Percentiles rank a stretch among this genome's conserved stretches.
Conservation (phyloP, 2,329 filamentous ascomycete species). For the Gnomoniopsis smithogilvyi region DNA sequence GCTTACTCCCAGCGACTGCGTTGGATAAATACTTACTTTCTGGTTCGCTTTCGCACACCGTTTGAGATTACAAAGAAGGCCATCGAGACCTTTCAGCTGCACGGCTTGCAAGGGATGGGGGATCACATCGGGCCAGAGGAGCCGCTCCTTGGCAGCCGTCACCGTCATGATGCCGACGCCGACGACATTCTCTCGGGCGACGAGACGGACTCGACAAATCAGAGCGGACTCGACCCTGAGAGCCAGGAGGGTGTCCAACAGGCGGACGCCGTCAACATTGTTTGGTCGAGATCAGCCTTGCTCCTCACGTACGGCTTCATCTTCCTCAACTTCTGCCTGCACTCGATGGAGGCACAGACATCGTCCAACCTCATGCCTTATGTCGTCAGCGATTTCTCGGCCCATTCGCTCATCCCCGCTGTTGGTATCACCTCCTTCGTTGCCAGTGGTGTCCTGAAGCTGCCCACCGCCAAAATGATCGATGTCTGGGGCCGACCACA, state of each 20-base stretch:
- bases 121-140: background rate
- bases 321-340: slow-evolving; percentile 8
- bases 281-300: slow-evolving; percentile 38
- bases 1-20: background rate
- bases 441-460: slow-evolving; percentile 57
- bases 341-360: slow-evolving; percentile 10
- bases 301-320: slow-evolving; percentile 34
- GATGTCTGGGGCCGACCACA: slow-evolving; percentile 58
- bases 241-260: slow-evolving; percentile 44
- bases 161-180: background rate
- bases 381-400: slow-evolving; percentile 46
- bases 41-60: background rate
- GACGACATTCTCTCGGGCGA: background rate
- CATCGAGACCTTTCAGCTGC: background rate
- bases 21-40: background rate
- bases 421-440: slow-evolving; percentile 53
- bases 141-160: background rate
- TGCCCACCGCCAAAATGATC: slow-evolving; percentile 57
- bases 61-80: background rate
- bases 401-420: slow-evolving; percentile 52
- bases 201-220: background rate
- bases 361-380: slow-evolving; percentile 36
- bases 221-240: background rate
- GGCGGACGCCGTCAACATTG: slow-evolving; percentile 45
- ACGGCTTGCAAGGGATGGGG: background rate